Evolutionary conservation across 352 stramenopile species (phyloP), one percentile per base, ranked within the genome.

Genomic region (Phytophthora chlamydospora): DNA sequence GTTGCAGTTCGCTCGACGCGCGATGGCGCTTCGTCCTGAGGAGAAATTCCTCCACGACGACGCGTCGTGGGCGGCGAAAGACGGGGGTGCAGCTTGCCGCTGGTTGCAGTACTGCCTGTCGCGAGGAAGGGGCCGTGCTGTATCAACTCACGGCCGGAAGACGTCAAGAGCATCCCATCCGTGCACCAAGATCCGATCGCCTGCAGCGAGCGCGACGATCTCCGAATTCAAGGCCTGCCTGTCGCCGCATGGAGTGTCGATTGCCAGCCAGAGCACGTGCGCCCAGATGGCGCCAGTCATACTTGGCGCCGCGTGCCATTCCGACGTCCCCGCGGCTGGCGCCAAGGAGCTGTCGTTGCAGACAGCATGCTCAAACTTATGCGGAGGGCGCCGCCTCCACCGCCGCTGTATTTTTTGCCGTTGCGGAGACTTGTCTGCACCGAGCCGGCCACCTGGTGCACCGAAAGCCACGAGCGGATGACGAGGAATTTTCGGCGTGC

Each of bases 391-490:
- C 36, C 39, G 16, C 17, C 38, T 31, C 16, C 14, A 35, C 19
- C 32, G 35, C 19, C 21, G 35, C 14, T 44, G 27, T 56, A 52
- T 57, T 50, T 44, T 50, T 50, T 29, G 12, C 49, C 35, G 13
- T 27, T 38, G 29, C 29, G 21, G 39, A 63, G 51, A 62, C 56
- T 55, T 62, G 63, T 59, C 58, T 63, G 57, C 46, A 21, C 35
- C 35, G 34, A 55, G 52, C 56, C 46, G 35, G 42, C 49, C 41
- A 42, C 41, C 46, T 43, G 31, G 41, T 61, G 47, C 65, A 74
- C 60, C 61, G 66, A 71, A 67, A 73, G 35, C 17, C 27, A 59
- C 66, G 54, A 74, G 38, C 43, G 40, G 60, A 70, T 74, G 61
- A 74, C 53, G 40, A 67, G 45, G 61, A 71, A 67, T 69, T 71